phyloP scores from a whole-genome alignment of 805 yeast species.

The Pichia eremophila region DNA sequence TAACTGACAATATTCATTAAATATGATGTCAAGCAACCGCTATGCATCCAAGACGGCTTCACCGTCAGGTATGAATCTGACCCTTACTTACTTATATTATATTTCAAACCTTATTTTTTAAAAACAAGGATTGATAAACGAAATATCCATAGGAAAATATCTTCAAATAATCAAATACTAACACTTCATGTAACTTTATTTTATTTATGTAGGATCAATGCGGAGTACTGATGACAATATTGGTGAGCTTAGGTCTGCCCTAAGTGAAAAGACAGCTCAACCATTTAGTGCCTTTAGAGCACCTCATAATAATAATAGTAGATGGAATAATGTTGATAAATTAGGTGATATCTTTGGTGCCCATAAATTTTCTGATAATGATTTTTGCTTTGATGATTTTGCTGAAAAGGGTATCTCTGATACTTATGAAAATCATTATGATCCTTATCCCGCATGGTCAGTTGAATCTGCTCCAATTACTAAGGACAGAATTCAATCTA shows the following conservation, averaged over 20 bases:
- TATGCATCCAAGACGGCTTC: background rate
- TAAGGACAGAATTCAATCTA: conserved; percentile 44
- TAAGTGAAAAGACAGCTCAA: conserved; percentile 22
- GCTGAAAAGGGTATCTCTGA: conserved; percentile 30
- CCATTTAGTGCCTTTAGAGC: conserved; percentile 37
- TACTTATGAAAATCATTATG: conserved; percentile 33
- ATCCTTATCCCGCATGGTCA: conserved; percentile 49
- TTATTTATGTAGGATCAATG: background rate
- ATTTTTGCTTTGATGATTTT: conserved; percentile 22
- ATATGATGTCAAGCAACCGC: background rate
- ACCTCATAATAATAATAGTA: conserved; percentile 33
- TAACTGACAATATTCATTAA: background rate
- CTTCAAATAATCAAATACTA: background rate
- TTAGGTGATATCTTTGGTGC: conserved; percentile 27
- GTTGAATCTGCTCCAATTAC: conserved; percentile 37
- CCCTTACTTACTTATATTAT: background rate
- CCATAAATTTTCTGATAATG: conserved; percentile 23
- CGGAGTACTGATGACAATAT: background rate
- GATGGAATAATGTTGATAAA: conserved; percentile 34
- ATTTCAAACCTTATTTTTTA: background rate
- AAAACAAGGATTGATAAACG: no score
- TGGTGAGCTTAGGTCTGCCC: conserved; percentile 13
- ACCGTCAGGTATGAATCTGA: conserved; percentile 5
- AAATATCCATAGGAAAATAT: no score
- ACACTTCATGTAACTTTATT: background rate